Conservation (phyloP, 768 basidiomycete genomes). For the Suillus hirtellus region DNA sequence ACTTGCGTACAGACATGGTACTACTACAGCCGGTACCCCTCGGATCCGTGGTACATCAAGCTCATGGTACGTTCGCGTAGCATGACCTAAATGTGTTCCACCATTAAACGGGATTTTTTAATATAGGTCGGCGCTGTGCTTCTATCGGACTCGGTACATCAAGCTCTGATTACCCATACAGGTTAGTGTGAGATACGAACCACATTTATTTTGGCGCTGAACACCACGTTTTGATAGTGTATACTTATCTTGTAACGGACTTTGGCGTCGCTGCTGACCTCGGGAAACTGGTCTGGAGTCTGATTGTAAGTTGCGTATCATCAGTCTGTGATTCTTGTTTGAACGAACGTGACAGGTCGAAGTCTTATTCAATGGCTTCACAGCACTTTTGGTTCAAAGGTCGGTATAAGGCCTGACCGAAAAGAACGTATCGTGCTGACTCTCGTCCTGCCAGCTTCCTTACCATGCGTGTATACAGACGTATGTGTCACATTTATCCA, state of each 20-base stretch:
- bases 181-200: conserved; percentile 28
- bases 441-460: conserved; percentile 41
- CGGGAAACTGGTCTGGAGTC: conserved; percentile 39
- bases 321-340: conserved; percentile 4
- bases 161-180: conserved; percentile 53
- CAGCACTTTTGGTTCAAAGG: conserved; percentile 50
- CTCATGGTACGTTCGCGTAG: conserved; percentile 37
- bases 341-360: conserved; percentile 37
- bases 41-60: conserved; percentile 50
- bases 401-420: background rate
- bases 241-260: conserved; percentile 48
- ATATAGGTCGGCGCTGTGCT: conserved; percentile 50
- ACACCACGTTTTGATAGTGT: conserved; percentile 35
- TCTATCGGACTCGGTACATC: conserved; percentile 53
- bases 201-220: background rate
- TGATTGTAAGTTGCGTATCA: conserved; percentile 17
- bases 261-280: conserved; percentile 35
- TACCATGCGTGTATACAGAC: conserved; percentile 47
- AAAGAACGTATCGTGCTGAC: background rate
- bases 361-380: conserved; percentile 51
- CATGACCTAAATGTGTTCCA: background rate
- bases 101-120: conserved; percentile 5
- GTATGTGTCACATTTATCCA: conserved; percentile 33
- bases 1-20: conserved; percentile 56
- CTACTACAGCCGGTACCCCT: conserved; percentile 50